Base-by-base conservation (phyloP, 352 stramenopile genomes). In the Plasmopara muralis region DNA sequence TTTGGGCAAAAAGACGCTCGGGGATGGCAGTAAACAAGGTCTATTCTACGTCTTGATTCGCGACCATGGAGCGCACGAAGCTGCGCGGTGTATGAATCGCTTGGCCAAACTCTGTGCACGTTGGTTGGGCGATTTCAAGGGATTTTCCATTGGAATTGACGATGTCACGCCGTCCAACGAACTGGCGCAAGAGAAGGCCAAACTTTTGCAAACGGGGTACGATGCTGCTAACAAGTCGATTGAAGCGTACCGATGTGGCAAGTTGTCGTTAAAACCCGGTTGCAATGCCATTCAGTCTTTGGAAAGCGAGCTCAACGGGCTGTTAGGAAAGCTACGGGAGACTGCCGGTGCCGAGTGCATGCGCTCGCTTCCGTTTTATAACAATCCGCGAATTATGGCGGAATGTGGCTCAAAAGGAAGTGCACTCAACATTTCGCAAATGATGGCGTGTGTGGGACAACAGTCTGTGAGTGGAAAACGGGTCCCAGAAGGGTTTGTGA, bases 361-460 rank as follows among this genome's bases (percentile, higher is more conserved):
- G 96, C 93, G 91, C 35, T 87, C 97, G 45, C 73, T 98, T 18
- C 89, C 93, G n/a, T 98, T 97, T 81, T 89, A 97, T 60, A 99
- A 99, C 69, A 95, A 90, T 53, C 83, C 83, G 34, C 81, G 83
- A 64, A 98, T 99, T 55, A 99, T 99, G 97, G 97, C 97, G 20
- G 89, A 98, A 53, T 99, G 95, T 76, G 97, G 97, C 38, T 98
- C 95, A 3, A 99, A 99, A 82, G 97, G 97, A 48, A 98, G 89
- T 69, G 83, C 94, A 6, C 67, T 99, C 2, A 99, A 99, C 68
- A 99, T 99, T 60, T 99, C 94, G n/a, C 97, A 99, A 72, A 99
- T 99, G 97, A 98, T 99, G 57, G 95, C 96, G 16, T 99, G 96
- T 78, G 92, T 99, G 25, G 97, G 97, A 5, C 97, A 99, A 77